Evolutionary conservation across 257 asterid species (phyloP), one percentile per base, ranked within the genome.

Genomic region (Salvia miltiorrhiza): DNA sequence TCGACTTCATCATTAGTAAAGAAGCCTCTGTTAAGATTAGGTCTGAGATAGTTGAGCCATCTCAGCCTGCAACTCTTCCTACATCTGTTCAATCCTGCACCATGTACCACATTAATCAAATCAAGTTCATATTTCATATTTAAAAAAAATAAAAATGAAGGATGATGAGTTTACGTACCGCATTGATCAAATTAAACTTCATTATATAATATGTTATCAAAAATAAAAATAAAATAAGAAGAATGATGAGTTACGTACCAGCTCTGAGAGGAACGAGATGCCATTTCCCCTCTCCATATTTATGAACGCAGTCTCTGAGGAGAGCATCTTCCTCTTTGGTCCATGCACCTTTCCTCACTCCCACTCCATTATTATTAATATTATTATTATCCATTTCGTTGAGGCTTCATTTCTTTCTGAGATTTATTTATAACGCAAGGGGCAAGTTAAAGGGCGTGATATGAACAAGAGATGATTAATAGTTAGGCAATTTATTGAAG

Each of bases 241-340:
- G 6, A 2, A 7, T 9, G n/a, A 20, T 1, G 9, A 20, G 4
- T 3, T 0, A 0, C 4, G 9, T 72, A 81, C 90, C 90, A 43
- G 90, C 81, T 41, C 81, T 73, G 30, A 35, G 61, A 24, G 90
- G 90, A 52, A 82, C 86, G 63, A 62, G 80, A 65, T 85, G 83
- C 90, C 90, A 85, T 30, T 77, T 83, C n/a, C 86, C 86, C 73
- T 83, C 88, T 55, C 88, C 90, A 24, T 71, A 77, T 2, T 49
- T 70, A 0, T 81, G 53, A 11, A 80, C 60, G 62, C 85, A 83
- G 14, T 72, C 72, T 55, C 11, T 72, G 17, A 85, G 63, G 0
- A 81, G 80, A 55, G 2, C 5, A 49, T 85, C 90, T 69, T 85
- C 88, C 33, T 82, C 83, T 55, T 71, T 75, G 0, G 74, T 73